Conservation (phyloP, 805 yeast species). For the Metschnikowia reukaufii region DNA sequence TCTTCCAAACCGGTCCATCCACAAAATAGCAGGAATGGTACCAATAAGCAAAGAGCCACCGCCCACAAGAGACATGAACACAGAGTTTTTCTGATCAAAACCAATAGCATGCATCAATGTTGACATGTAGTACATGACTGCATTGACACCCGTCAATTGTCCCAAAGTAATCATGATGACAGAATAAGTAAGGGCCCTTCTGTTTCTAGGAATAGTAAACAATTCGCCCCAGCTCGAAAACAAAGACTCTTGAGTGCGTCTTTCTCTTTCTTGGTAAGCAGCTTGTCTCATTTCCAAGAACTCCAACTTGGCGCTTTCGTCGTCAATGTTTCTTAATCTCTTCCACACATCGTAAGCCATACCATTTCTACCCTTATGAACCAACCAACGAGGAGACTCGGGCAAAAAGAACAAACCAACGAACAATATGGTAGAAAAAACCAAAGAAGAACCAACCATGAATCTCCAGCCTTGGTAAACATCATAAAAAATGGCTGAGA, state of each 20-base stretch:
- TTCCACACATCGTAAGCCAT: slow-evolving; percentile 58
- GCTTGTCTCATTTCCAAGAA: slow-evolving; percentile 58
- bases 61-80: slow-evolving; percentile 68
- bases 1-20: slow-evolving; percentile 58
- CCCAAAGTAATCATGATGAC: slow-evolving; percentile 58
- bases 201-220: slow-evolving; percentile 54
- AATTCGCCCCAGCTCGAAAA: slow-evolving; percentile 50
- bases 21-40: slow-evolving; percentile 63
- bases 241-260: slow-evolving; percentile 33
- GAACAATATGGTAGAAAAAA: slow-evolving; percentile 54
- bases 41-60: slow-evolving; percentile 64
- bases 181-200: slow-evolving; percentile 61
- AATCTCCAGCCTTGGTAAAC: slow-evolving; percentile 63
- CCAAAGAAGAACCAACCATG: slow-evolving; percentile 63
- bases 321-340: slow-evolving; percentile 49
- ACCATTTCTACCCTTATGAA: slow-evolving; percentile 50
- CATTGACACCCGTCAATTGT: slow-evolving; percentile 69
- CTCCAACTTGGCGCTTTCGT: slow-evolving; percentile 47
- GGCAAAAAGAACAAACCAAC: slow-evolving; percentile 55
- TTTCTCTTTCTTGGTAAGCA: slow-evolving; percentile 47
- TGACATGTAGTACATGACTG: slow-evolving; percentile 64
- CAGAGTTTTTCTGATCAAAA: slow-evolving; percentile 49
- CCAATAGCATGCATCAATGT: slow-evolving; percentile 57
- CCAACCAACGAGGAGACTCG: slow-evolving; percentile 62
- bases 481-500: slow-evolving; percentile 59